Evolutionary conservation across 371 early-diverging fungal species (phyloP), one percentile per base, ranked within the genome.

Genomic region (Dinochytrium kinnereticum): DNA sequence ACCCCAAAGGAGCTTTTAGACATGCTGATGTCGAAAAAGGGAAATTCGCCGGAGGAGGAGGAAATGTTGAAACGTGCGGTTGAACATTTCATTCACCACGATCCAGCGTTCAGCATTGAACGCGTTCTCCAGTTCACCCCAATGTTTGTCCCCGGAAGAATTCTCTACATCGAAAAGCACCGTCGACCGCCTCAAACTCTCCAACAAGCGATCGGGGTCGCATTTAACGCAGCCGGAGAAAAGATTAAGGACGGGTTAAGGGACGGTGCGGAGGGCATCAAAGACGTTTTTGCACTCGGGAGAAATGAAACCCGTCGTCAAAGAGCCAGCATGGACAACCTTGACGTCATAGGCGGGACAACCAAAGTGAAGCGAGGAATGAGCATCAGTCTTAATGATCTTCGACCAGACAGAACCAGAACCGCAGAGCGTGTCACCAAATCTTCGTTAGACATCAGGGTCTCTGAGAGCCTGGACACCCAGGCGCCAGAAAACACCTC

Each of bases 91-190:
- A 61, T 61, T 37, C 19, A 7, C 3, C 61, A 34, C 7, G 61
- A 61, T 26, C 34, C 28, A 13, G 61, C 61, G 19, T 61, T 61
- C 24, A 34, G 5, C 3, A 24, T 61, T 10, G 61, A 61, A 26
- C 28, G 61, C 19, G 61, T 61, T 34, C 51, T 69, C 33, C 75
- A 75, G 37, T 34, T 55, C 26, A 51, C 64, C 24, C 82, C 78
- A 2, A 78, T 78, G 78, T 78, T 68, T 71, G 51, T 80, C 15
- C 80, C 82, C 19, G 82, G 82, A 0, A 49, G 74, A 10, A 78
- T 82, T 36, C 69, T 82, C 36, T 78, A 82, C 75, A 66, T 82
- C 28, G 82, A 82, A 66, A 82, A 82, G 70, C 69, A 78, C 19
- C 53, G 78, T 5, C 69, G 77, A 17, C 76, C 76, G 39, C 76